A percentile compares a stretch with the other conserved stretches of the same genome.
phyloP scores from a whole-genome alignment of 2,329 filamentous ascomycete genomes.

The Diplodia intermedia region DNA sequence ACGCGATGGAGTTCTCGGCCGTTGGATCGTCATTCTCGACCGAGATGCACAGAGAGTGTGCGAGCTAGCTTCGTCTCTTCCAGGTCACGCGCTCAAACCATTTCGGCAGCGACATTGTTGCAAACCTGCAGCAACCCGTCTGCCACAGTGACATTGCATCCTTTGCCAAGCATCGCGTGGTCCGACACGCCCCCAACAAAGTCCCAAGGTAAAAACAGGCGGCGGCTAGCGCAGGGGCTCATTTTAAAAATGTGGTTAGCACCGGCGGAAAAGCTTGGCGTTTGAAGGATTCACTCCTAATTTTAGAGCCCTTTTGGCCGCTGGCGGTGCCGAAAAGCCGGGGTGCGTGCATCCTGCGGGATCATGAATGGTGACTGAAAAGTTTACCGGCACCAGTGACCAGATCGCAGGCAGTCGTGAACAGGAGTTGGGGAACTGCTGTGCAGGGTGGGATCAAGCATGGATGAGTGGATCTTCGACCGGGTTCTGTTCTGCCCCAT shows the following conservation, averaged over 20 bases:
- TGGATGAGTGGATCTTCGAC: background rate
- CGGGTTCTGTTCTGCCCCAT: background rate
- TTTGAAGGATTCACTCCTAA: conserved; percentile 12
- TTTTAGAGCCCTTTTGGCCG: conserved; percentile 23
- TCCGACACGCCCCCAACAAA: conserved; percentile 4
- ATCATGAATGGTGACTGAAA: background rate
- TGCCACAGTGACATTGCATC: background rate
- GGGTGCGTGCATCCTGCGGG: background rate
- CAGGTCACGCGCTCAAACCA: background rate
- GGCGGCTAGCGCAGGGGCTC: conserved; percentile 30
- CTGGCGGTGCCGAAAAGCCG: background rate
- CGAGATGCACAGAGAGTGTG: background rate
- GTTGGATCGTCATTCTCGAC: background rate
- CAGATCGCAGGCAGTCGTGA: background rate
- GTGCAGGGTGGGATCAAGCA: background rate
- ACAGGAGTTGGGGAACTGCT: background rate
- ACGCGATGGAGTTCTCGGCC: background rate
- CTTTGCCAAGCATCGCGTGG: conserved; percentile 3
- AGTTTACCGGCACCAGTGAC: background rate
- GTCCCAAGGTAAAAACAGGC: background rate
- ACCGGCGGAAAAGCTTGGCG: conserved; percentile 19
- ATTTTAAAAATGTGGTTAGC: conserved; percentile 14
- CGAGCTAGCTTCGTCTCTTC: background rate
- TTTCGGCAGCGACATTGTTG: background rate
- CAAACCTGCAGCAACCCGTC: background rate